These are phyloP conservation scores for Parafenestella ontariensis DNA, from an alignment of 2,329 filamentous ascomycete species.

Conservation along the genomic window DNA sequence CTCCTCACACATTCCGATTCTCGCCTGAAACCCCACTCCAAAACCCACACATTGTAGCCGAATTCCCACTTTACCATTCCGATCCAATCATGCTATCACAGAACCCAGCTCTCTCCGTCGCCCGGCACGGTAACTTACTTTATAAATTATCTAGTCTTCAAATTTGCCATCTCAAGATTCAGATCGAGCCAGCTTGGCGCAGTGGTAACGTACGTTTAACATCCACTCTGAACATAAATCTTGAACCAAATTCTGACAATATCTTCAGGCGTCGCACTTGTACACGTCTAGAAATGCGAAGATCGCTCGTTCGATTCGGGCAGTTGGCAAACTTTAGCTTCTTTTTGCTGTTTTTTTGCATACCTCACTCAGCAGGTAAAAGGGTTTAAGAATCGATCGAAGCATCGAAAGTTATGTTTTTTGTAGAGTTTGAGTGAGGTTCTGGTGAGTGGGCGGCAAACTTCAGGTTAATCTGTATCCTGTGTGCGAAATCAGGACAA, in stretches of 20 bases:
- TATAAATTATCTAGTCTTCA: background rate
- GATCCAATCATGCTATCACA: no score
- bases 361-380: background rate
- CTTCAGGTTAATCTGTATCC: no score
- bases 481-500: background rate
- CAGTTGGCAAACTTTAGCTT: conserved; percentile 3
- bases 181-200: conserved; percentile 4
- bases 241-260: background rate
- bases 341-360: background rate
- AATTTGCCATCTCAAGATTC: conserved; percentile 1
- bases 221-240: background rate
- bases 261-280: conserved; percentile 18
- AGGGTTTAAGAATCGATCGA: no score
- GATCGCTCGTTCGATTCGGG: conserved; percentile 18
- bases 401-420: no score
- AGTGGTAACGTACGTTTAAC: conserved; percentile 13
- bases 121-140: no score
- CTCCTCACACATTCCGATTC: no score
- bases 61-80: no score
- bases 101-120: no score
- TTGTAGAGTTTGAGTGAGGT: no score
- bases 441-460: no score
- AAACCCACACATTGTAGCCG: background rate
- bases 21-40: background rate
- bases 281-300: conserved; percentile 15